Base-by-base conservation (phyloP, 441 rosid species). In the Hura crepitans region DNA sequence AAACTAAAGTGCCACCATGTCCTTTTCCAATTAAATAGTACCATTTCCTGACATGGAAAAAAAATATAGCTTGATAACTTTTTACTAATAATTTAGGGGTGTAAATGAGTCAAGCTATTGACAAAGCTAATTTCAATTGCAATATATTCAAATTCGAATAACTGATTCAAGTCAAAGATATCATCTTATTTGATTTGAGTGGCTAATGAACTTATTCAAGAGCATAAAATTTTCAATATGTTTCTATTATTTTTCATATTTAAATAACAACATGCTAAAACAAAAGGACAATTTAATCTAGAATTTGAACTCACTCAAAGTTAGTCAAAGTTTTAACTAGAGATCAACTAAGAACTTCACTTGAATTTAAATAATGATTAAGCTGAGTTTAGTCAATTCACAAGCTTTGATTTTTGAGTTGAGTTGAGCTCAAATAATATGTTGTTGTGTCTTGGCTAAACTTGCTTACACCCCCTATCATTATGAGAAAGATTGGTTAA, bases 1-100 rank as follows among this genome's bases (percentile, higher is more conserved):
- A 92, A 84, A 81, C 87, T 82, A 77, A 91, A 85, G 80, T 94
- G 97, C 97, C 97, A 87, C 97, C 99, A 94, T 25, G 91, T 87
- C 57, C 99, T 97, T 75, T 87, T 89, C 99, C 99, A 92, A 79
- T 95, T 78, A 72, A 68, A 88, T 88, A 65, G 99, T 78, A 81
- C 87, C 89, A 86, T 92, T 90, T 74, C 89, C 99, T 95, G 80
- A 65, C 77, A 61, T 39, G 63, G 30, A 66, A 72, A 69, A n/a
- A 71, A 3, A 10, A 28, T 18, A 23, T 18, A 78, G 47, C 30
- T 68, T 27, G 28, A 46, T 65, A 6, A 15, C 17, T 17, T 11
- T 31, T 56, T 35, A 20, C 31, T 55, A 25, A n/a, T 28, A 13
- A 45, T 23, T 6, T 47, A 14, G 11, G 53, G 22, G 33, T 27